Conservation (phyloP, 345 rosid species). For the Hibiscus trionum region DNA sequence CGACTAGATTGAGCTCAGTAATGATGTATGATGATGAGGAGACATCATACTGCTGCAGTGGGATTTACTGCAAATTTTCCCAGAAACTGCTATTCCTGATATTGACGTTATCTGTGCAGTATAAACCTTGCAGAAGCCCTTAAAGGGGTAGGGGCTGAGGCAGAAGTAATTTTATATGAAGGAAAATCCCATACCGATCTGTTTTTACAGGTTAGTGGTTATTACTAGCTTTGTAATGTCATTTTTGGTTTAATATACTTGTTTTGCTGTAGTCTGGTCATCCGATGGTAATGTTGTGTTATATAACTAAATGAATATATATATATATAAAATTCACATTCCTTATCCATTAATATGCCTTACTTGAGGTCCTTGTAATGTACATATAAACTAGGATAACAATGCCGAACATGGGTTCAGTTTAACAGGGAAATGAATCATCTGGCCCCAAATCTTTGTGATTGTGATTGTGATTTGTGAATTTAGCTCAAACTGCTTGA, state of each 20-base stretch:
- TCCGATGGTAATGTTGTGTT: background rate
- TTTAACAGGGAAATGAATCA: background rate
- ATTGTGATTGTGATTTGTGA: background rate
- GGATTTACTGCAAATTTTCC: background rate
- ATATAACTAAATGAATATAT: background rate
- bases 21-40: background rate
- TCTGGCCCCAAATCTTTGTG: background rate
- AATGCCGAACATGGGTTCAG: background rate
- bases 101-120: slow-evolving; percentile 34
- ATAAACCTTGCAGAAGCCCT: slow-evolving; percentile 55
- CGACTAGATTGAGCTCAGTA: background rate
- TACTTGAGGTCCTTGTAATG: background rate
- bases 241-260: background rate
- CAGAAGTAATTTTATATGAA: slow-evolving; percentile 47
- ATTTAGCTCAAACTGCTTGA: background rate
- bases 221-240: background rate
- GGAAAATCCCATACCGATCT: slow-evolving; percentile 93
- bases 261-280: background rate
- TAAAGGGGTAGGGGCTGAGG: slow-evolving; percentile 46
- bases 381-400: background rate
- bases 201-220: slow-evolving; percentile 70
- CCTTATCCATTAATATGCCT: background rate
- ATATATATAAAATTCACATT: background rate
- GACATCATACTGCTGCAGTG: background rate
- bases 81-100: slow-evolving; percentile 3